Conservation (phyloP, 2,329 filamentous ascomycete species). For the Monosporascus sp. region DNA sequence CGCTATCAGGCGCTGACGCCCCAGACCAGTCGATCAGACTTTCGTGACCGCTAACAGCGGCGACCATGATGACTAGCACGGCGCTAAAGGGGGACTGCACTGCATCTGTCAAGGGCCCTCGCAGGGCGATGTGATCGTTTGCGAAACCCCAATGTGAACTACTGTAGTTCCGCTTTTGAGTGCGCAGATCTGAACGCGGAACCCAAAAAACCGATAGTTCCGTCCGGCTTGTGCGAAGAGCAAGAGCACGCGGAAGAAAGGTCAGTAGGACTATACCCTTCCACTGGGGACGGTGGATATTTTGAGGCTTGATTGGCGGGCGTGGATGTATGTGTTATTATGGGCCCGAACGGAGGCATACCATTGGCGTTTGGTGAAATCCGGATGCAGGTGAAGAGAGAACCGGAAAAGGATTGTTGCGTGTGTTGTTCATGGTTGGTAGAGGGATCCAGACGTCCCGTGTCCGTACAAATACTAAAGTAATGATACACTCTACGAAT, state of each 20-base stretch:
- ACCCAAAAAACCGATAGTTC: conserved; percentile 12
- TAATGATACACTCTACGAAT: background rate
- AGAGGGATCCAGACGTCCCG: no score
- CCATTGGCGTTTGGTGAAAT: background rate
- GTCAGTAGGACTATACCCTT: background rate
- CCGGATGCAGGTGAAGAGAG: no score
- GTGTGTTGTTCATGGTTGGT: no score
- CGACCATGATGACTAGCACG: conserved; percentile 1
- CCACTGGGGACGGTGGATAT: background rate
- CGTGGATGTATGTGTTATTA: background rate
- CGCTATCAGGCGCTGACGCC: background rate
- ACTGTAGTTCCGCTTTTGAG: conserved; percentile 14
- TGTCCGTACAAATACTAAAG: background rate
- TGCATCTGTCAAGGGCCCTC: conserved; percentile 8
- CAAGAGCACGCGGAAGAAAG: background rate
- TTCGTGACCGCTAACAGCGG: conserved; percentile 10
- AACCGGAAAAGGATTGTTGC: no score
- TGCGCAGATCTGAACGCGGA: conserved; percentile 13
- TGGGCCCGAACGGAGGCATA: background rate
- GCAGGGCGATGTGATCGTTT: conserved; percentile 11
- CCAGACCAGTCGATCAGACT: conserved; percentile 4
- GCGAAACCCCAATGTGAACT: conserved; percentile 10
- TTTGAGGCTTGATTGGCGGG: background rate
- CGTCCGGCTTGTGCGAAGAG: conserved; percentile 10
- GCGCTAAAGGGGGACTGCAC: background rate